These are phyloP conservation scores for Boechera divaricarpa DNA, from an alignment of 345 rosid species.

Conservation along the genomic window DNA sequence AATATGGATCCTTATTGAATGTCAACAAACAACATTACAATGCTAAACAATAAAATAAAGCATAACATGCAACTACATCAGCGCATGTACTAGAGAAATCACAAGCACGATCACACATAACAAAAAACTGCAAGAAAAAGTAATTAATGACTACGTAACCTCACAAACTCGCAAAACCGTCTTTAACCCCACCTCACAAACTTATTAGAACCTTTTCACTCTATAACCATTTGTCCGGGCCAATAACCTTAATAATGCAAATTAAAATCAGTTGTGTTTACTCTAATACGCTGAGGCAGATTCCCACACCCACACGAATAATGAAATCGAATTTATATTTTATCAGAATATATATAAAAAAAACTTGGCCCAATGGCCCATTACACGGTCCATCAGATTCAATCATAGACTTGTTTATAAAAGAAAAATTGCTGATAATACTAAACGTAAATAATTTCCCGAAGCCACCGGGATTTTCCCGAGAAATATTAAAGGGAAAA, in stretches of 20 bases:
- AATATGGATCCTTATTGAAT: not conserved
- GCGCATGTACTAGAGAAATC: not conserved
- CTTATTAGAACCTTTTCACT: not conserved
- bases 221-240: not conserved
- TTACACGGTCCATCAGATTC: slow-evolving; percentile 2
- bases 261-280: not conserved
- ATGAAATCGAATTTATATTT: not conserved
- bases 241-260: not conserved
- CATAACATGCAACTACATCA: not conserved
- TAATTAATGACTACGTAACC: not conserved
- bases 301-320: not conserved
- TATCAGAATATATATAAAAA: not conserved
- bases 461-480: slow-evolving; percentile 51
- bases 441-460: slow-evolving; percentile 27
- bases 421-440: not conserved
- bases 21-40: not conserved
- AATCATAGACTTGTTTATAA: not conserved
- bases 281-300: not conserved
- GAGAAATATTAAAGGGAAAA: slow-evolving; percentile 55
- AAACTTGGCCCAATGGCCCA: slow-evolving; percentile 20
- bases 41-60: not conserved
- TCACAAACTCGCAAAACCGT: not conserved
- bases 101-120: not conserved
- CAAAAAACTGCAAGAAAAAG: not conserved
- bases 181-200: no score